A percentile compares a stretch with the other conserved stretches of the same genome.
These are phyloP conservation scores for Pythium pyrilobum DNA, from an alignment of 352 stramenopile species.

Conservation along the genomic window DNA sequence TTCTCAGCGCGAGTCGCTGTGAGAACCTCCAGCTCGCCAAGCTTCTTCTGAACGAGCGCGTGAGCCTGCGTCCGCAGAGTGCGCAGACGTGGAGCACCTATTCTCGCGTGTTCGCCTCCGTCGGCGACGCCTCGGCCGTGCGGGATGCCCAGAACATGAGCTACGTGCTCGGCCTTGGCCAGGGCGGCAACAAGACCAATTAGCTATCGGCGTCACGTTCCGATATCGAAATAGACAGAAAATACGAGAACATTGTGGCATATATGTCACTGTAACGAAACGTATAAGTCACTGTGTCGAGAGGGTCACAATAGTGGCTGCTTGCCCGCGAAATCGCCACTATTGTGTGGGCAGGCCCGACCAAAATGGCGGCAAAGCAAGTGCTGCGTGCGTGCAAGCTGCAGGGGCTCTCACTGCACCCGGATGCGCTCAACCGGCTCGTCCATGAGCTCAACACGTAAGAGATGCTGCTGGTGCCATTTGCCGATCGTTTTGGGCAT, in stretches of 20 bases:
- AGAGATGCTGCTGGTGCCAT: too few relatives aligned
- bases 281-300: slow-evolving; percentile 1
- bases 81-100: slow-evolving; percentile 79
- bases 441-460: slow-evolving; percentile 64
- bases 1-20: slow-evolving; percentile 55
- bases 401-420: slow-evolving; percentile 74
- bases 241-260: slow-evolving; percentile 6
- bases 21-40: slow-evolving; percentile 64
- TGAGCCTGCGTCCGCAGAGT: slow-evolving; percentile 70
- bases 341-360: not conserved
- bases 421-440: slow-evolving; percentile 58
- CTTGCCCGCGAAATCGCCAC: not conserved
- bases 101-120: slow-evolving; percentile 60
- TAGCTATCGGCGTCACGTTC: slow-evolving; percentile 19
- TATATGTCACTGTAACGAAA: slow-evolving; percentile 3
- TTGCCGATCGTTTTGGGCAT: not conserved
- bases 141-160: slow-evolving; percentile 85
- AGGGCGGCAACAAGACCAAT: slow-evolving; percentile 72
- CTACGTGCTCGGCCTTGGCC: slow-evolving; percentile 79
- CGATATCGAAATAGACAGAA: slow-evolving; percentile 9
- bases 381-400: slow-evolving; percentile 83
- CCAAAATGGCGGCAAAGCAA: slow-evolving; percentile 64
- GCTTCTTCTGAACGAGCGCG: slow-evolving; percentile 76
- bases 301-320: not conserved
- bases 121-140: slow-evolving; percentile 66